Base-by-base conservation (phyloP, 176 grass and related monocot genomes). In the Poa pratensis region DNA sequence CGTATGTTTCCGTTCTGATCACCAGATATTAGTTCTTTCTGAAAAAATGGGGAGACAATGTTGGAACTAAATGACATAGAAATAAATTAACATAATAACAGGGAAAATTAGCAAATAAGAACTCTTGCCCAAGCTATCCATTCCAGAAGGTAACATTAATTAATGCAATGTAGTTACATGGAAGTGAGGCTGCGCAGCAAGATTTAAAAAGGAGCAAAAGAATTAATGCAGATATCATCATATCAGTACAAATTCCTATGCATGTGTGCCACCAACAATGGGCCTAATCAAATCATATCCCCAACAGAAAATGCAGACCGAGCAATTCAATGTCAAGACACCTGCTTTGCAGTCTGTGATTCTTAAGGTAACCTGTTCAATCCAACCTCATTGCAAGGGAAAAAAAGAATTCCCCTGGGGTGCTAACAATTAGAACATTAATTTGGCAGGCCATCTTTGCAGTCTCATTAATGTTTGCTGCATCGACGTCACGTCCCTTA, bases 1-100 rank as follows among this genome's bases (percentile, higher is more conserved):
- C 96, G 90, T 85, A 99, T 96, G 83, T 96, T 96, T 84, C 93
- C 96, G 76, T 99, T 99, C 84, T 99, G 96, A 77, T 99, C 96
- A 53, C 91, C 96, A 76, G 91, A 99, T 94, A 99, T 96, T 81
- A 99, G 76, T 89, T 99, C 93, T 76, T 96, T 99, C 96, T 94
- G 93, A 69, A 93, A 87, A 10, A 79, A 51, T 60, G 34, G 26
- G 24, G 7, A 73, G 26, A 49, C 52, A 73, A 24, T 37, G 9
- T 80, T 80, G 37, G 19, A 61, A 79, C 2, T 2, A 67, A 83
- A 80, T 75, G 34, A 34, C 2, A 45, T 22, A 23, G 49, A 43
- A 87, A 82, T 42, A 40, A 60, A 50, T 6, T 4, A 70, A 81
- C 27, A 86, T 6, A 72, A 79, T n/a, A 83, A 0, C 32, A 39